Evolutionary conservation across 192 early-diverging fungal species (phyloP).

Genomic region (Coemansia biformis): DNA sequence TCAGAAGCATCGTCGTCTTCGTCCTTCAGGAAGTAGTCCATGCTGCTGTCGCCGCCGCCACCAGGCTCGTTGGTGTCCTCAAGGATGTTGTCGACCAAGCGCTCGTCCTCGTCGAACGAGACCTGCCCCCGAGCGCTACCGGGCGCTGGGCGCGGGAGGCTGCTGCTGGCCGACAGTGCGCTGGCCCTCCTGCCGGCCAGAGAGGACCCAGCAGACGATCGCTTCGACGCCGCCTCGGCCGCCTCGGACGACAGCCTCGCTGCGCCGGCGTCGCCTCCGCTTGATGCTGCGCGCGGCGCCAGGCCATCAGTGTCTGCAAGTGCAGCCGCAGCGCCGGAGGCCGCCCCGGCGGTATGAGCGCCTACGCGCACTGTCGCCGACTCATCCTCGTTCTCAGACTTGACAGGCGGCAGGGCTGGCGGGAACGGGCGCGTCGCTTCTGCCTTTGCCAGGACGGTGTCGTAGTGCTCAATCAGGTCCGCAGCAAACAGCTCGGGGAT

Average conservation of each 20-base stretch:
- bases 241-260: no score
- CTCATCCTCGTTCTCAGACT: slow-evolving; percentile 1
- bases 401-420: slow-evolving; percentile 22
- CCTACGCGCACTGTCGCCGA: no score
- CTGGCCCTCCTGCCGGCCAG: neutral
- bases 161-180: neutral
- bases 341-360: no score
- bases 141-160: slow-evolving; percentile 2
- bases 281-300: no score
- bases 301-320: no score
- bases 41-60: slow-evolving; percentile 12
- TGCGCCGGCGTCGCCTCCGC: no score
- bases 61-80: slow-evolving; percentile 16
- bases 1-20: slow-evolving; percentile 9
- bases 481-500: slow-evolving; percentile 34
- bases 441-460: slow-evolving; percentile 26
- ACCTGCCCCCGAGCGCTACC: slow-evolving; percentile 6
- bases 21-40: slow-evolving; percentile 47
- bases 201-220: slow-evolving; percentile 2
- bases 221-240: slow-evolving; percentile 3
- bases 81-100: slow-evolving; percentile 27
- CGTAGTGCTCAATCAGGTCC: slow-evolving; percentile 44
- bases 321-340: no score
- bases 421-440: slow-evolving; percentile 23
- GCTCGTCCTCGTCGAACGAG: slow-evolving; percentile 38